Base-by-base conservation (phyloP, 2,329 filamentous ascomycete species). In the Paecilomyces formosus region DNA sequence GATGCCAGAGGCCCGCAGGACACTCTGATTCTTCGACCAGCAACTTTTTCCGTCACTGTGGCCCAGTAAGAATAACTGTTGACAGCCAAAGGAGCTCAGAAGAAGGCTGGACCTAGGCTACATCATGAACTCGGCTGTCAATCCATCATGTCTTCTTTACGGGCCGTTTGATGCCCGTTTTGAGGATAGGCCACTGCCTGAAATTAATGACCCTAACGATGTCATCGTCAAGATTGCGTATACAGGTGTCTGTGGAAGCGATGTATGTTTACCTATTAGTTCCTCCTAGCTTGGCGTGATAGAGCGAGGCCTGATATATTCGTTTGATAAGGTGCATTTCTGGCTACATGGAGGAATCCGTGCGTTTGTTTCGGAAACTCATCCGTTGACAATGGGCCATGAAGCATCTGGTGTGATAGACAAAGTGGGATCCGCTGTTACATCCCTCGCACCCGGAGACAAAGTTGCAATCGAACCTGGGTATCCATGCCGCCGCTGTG, bases 221-320 rank as follows among this genome's bases (percentile, higher is more conserved):
- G 73, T 79, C 18, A 68, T 79, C 26, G 66, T 79, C 8, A 72
- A 73, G n/a, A 75, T 80, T 45, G 71, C 72, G 3, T 79, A 73
- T 39, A 68, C 76, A 0, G 77, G 77, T 3, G 74, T 79, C n/a
- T 78, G 76, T 60, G 77, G 75, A 22, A 75, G 72, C 57, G 74
- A 76, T 64, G 71, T 72, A 61, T 28, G 62, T 62, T 31, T 33
- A 18, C n/a, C 9, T 59, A 18, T 61, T 22, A 53, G 39, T 30
- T 24, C 39, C 22, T n/a, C 39, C 24, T 3, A 3, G 24, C 2
- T 26, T 26, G 24, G 2, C 2, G 24, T 26, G 6, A 26, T 26
- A 4, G 6, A 6, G 6, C 24, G 24, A 26, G 24, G 6, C 24
- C 24, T 26, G 24, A 26, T 26, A 26, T 26, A 26, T 26, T 26